Percentiles rank a stretch among this genome's conserved stretches.
phyloP scores from a whole-genome alignment of 192 early-diverging fungal genomes.

The Podila epigama region DNA sequence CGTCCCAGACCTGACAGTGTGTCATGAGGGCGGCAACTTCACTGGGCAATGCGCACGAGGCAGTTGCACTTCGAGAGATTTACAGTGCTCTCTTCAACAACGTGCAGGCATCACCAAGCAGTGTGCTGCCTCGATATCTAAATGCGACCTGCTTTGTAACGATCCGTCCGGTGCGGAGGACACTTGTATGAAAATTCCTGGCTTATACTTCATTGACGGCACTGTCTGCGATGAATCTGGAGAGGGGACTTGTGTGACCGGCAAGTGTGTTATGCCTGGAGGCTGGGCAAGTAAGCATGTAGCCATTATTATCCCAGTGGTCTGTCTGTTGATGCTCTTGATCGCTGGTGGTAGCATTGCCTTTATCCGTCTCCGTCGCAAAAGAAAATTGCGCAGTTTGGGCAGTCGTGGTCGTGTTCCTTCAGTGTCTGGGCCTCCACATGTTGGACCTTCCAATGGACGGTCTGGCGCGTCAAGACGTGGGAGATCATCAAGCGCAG shows the following conservation, averaged over 20 bases:
- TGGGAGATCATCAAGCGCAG: not conserved
- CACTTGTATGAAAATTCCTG: conserved; percentile 33
- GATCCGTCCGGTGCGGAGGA: conserved; percentile 39
- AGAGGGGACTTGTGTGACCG: conserved; percentile 63
- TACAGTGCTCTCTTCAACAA: conserved; percentile 63
- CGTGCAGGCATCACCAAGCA: conserved; percentile 57
- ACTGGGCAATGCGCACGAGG: conserved; percentile 66
- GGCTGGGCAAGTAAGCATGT: conserved; percentile 12
- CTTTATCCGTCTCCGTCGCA: conserved; percentile 5
- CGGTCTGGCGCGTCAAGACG: not conserved
- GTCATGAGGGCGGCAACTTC: conserved; percentile 56
- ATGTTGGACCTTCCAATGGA: not conserved
- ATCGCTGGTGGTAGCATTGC: conserved; percentile 1
- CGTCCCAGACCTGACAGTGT: conserved; percentile 68
- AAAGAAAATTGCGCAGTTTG: not conserved
- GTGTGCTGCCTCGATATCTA: conserved; percentile 51
- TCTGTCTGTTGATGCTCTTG: not conserved
- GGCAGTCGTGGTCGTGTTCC: not conserved
- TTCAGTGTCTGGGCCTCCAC: not conserved
- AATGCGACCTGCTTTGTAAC: conserved; percentile 69
- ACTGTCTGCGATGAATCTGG: conserved; percentile 63
- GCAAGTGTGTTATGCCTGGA: conserved; percentile 45
- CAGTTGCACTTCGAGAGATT: conserved; percentile 74
- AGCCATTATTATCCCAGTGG: conserved; percentile 7
- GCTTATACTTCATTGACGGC: conserved; percentile 68